A percentile compares a stretch with the other conserved stretches of the same genome.
Evolutionary conservation across 139 green algal genomes (phyloP).

Genomic region (Picochlorum sp.): DNA sequence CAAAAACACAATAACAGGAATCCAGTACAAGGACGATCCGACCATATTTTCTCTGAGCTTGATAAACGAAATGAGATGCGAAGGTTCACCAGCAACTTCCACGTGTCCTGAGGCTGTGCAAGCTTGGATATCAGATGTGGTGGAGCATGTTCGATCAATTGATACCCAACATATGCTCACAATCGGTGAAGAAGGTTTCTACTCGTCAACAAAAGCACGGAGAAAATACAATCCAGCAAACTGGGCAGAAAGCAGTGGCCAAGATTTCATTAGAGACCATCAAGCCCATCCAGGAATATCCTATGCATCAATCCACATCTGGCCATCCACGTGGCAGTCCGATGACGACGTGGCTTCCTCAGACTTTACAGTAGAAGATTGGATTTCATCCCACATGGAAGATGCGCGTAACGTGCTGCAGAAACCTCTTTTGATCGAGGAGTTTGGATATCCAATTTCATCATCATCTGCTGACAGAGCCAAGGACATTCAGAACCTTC

Average conservation of each 20-base stretch:
- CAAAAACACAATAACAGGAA: conserved; percentile 39
- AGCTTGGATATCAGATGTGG: conserved; percentile 37
- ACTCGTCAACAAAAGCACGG: neutral
- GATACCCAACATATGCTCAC: conserved; percentile 52
- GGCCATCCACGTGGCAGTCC: conserved; percentile 46
- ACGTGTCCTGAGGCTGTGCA: conserved; percentile 15
- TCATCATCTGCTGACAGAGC: too few relatives aligned
- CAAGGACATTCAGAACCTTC: too few relatives aligned
- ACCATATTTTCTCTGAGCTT: conserved; percentile 63
- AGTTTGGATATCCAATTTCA: conserved; percentile 37
- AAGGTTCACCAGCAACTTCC: neutral
- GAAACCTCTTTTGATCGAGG: conserved; percentile 71
- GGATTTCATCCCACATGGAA: conserved; percentile 31
- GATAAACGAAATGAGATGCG: conserved; percentile 60
- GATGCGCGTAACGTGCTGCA: conserved; percentile 19
- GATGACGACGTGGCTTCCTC: neutral
- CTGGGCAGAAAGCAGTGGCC: conserved; percentile 36
- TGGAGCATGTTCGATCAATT: conserved; percentile 28
- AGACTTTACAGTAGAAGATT: conserved; percentile 11
- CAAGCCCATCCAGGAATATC: conserved; percentile 38
- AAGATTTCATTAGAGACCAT: conserved; percentile 43
- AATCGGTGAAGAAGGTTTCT: conserved; percentile 54
- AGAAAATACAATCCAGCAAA: conserved; percentile 21
- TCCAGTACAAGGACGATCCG: conserved; percentile 54
- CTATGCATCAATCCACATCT: conserved; percentile 50